Evolutionary conservation across 2,329 filamentous ascomycete genomes (phyloP), one percentile per base, ranked within the genome.

Genomic region (Colletotrichum simmondsii): DNA sequence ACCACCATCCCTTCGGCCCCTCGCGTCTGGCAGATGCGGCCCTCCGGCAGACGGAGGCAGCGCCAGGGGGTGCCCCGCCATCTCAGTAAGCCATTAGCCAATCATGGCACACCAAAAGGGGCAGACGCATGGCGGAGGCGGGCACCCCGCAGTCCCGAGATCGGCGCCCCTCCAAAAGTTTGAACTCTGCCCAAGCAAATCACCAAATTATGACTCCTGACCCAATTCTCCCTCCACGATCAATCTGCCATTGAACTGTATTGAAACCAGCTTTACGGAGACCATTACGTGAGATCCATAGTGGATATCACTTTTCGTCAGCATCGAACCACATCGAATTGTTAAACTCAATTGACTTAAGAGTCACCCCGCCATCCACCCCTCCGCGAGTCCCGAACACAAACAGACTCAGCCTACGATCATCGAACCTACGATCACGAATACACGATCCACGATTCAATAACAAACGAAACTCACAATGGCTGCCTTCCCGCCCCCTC

Each of bases 401-500:
- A 2, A 28, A 24, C 37, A 24, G 11, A 35, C 10, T 5, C 56
- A 5, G 26, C 14, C 14, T 14, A 35, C 24, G n/a, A n/a, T n/a
- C n/a, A n/a, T n/a, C n/a, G n/a, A n/a, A n/a, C n/a, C n/a, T n/a
- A n/a, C n/a, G n/a, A n/a, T n/a, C 24, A 56, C 16, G 56, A 24
- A 32, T 14, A 12, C 16, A 24, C 19, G 8, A 14, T 32, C n/a
- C 26, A 30, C 22, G 7, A 22, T 32, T 3, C 30, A 54, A 59
- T 12, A 46, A 16, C 30, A 35, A 24, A 58, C 65, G 46, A 68
- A 16, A 66, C 57, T 56, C 70, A 81, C 73, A 32, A 89, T 89
- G 87, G 78, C 86, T 65, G 74, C 85, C 52, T 96, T 95, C 80
- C 95, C 95, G 76, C 94, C 95, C 35, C 90, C 93, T 12, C 92